A percentile compares a stretch with the other conserved stretches of the same genome.
Conservation (phyloP, 352 stramenopile species). For the Phytophthora cactorum region DNA sequence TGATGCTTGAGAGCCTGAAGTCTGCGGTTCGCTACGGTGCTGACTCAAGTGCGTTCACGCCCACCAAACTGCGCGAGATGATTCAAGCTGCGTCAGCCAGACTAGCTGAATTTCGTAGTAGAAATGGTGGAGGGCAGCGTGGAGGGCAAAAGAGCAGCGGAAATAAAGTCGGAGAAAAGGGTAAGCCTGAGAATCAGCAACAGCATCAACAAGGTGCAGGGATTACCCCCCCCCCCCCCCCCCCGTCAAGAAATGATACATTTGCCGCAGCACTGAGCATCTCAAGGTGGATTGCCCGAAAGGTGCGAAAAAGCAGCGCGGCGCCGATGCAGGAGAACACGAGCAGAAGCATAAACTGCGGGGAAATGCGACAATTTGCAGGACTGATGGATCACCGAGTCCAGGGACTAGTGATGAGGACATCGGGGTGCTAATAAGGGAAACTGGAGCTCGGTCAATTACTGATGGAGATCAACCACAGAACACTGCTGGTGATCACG, state of each 20-base stretch:
- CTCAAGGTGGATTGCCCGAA: background rate
- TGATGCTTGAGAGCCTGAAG: background rate
- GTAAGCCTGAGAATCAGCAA: background rate
- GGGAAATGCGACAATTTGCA: background rate
- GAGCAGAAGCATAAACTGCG: background rate
- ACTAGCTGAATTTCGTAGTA: background rate
- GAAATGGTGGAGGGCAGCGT: background rate
- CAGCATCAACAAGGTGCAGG: background rate
- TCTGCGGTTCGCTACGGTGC: background rate
- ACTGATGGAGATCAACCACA: background rate
- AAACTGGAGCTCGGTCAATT: background rate
- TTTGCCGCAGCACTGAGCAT: background rate
- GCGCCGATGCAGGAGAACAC: background rate
- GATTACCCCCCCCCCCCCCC: background rate
- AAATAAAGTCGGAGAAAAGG: background rate
- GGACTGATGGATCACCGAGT: background rate
- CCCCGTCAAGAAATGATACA: background rate
- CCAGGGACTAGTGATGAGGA: background rate
- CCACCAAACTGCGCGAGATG: too few relatives aligned
- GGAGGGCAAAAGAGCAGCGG: background rate
- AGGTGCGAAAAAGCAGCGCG: background rate
- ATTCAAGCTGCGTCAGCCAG: too few relatives aligned
- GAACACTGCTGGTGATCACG: background rate
- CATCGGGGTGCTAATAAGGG: background rate
- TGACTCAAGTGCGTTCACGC: background rate